phyloP scores from a whole-genome alignment of 495 filamentous ascomycete genomes.

The Lentithecium fluviatile region DNA sequence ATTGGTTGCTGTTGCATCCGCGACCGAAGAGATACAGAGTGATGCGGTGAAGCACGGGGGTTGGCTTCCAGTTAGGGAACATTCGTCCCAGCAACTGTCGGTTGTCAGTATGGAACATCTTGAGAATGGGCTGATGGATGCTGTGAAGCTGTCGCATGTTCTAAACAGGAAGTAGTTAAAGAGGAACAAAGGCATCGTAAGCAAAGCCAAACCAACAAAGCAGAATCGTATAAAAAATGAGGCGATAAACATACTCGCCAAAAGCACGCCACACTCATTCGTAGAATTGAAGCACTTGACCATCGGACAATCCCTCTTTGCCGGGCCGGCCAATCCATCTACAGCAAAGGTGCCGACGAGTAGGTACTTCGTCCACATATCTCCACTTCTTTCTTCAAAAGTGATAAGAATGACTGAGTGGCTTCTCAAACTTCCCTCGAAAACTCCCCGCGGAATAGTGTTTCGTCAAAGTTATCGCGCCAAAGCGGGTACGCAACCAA shows the following conservation, averaged over 20 bases:
- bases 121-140: neutral
- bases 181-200: too few relatives aligned
- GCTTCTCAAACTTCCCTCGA: neutral
- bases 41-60: neutral
- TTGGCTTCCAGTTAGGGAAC: constrained; percentile 1
- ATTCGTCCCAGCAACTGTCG: constrained; percentile 8
- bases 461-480: too few relatives aligned
- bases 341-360: neutral
- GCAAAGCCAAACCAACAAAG: too few relatives aligned
- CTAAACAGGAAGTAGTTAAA: too few relatives aligned
- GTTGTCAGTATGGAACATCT: neutral
- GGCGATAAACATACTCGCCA: neutral
- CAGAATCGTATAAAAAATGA: neutral
- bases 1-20: too few relatives aligned
- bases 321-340: neutral
- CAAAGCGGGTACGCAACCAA: too few relatives aligned
- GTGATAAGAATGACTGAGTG: neutral
- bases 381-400: too few relatives aligned
- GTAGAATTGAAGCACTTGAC: constrained; percentile 7
- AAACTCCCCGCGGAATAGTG: neutral
- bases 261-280: constrained; percentile 3
- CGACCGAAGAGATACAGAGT: neutral
- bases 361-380: neutral
- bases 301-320: neutral
- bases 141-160: too few relatives aligned